Percentiles rank a stretch among this genome's conserved stretches.
Conservation (phyloP, 176 grass and related monocot genomes). For the Bothriochloa decipiens region DNA sequence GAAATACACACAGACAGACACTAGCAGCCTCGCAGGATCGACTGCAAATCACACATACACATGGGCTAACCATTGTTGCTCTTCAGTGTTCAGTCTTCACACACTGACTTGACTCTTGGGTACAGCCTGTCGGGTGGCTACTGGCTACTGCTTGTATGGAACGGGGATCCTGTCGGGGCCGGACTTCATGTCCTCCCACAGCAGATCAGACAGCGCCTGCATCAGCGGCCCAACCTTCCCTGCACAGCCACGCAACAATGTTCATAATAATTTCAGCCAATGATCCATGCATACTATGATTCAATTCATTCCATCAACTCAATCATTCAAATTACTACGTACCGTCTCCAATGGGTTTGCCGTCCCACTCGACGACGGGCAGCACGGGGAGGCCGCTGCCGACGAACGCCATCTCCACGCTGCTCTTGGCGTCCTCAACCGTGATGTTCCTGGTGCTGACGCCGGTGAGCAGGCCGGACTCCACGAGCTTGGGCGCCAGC, state of each 20-base stretch:
- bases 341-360: slow-evolving; percentile 71
- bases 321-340: background rate
- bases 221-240: slow-evolving; percentile 76
- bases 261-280: no score
- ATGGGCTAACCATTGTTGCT: no score
- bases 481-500: slow-evolving; percentile 68
- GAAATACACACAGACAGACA: background rate
- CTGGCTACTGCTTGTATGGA: slow-evolving; percentile 42
- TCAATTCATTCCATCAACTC: background rate
- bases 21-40: background rate
- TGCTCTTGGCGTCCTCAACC: slow-evolving; percentile 49
- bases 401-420: slow-evolving; percentile 78
- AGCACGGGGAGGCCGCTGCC: slow-evolving; percentile 78
- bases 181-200: slow-evolving; percentile 88
- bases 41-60: background rate
- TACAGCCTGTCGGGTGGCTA: no score
- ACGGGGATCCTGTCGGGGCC: slow-evolving; percentile 72
- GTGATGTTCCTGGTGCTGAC: slow-evolving; percentile 48
- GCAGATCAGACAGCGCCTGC: slow-evolving; percentile 72
- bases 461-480: slow-evolving; percentile 43
- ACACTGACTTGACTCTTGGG: no score
- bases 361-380: slow-evolving; percentile 83
- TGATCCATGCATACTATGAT: background rate
- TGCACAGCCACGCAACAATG: slow-evolving; percentile 1
- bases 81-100: no score